phyloP scores from a whole-genome alignment of 108 stramenopile genomes.

The Discostella stelligeroides region DNA sequence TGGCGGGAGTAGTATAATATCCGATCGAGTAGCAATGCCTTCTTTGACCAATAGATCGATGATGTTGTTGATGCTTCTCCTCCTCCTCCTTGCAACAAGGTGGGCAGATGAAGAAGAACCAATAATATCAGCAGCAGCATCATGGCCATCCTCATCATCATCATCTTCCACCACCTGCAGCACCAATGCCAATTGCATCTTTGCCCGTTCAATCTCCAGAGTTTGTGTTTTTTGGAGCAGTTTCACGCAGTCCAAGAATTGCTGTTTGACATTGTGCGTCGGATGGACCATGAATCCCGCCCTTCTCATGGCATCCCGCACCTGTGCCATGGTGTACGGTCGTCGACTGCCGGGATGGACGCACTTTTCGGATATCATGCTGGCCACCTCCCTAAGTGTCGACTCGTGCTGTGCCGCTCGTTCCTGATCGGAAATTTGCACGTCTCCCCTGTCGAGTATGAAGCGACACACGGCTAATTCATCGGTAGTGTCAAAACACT shows the following conservation, averaged over 20 bases:
- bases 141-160: slow-evolving; percentile 31
- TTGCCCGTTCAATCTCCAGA: slow-evolving; percentile 95
- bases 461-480: slow-evolving; percentile 78
- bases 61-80: slow-evolving; percentile 21
- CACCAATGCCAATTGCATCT: slow-evolving; percentile 87
- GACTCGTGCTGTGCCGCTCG: slow-evolving; percentile 78
- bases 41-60: slow-evolving; percentile 18
- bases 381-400: slow-evolving; percentile 85
- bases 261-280: slow-evolving; percentile 86
- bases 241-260: slow-evolving; percentile 95
- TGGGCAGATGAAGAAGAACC: not conserved
- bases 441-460: slow-evolving; percentile 85
- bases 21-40: slow-evolving; percentile 19
- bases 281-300: slow-evolving; percentile 92
- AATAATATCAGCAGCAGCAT: slow-evolving; percentile 14
- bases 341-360: slow-evolving; percentile 85
- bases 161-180: slow-evolving; percentile 25
- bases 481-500: slow-evolving; percentile 88
- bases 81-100: slow-evolving; percentile 1
- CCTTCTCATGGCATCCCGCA: slow-evolving; percentile 79
- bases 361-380: slow-evolving; percentile 92
- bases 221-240: slow-evolving; percentile 71
- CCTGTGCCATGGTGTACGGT: slow-evolving; percentile 91
- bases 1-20: slow-evolving; percentile 14
- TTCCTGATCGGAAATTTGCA: slow-evolving; percentile 95